Base-by-base conservation (phyloP, 495 filamentous ascomycete species). In the Polyplosphaeria fusca region DNA sequence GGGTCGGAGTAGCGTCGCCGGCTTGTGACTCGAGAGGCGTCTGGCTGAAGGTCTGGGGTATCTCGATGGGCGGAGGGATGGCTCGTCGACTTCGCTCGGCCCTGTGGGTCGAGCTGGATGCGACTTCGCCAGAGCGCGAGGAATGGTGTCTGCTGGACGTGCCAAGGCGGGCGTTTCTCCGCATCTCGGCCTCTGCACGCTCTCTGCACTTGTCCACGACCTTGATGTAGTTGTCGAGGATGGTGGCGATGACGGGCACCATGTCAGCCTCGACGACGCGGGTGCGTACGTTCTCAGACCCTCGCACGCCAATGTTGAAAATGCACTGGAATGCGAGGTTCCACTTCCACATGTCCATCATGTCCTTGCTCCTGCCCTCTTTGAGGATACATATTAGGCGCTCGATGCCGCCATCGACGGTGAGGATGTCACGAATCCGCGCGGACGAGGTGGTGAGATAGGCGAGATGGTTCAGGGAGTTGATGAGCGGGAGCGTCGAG, bases 331-430 rank as follows among this genome's bases (percentile, higher is more conserved):
- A 96, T 39, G 93, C 93, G 47, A 98, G 79, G 67, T 96, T 98
- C 93, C 93, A 98, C 76, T 97, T 97, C 94, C 93, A 98, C 87
- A 94, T 94, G 68, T 95, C 91, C 91, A 96, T 96, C 84, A 96
- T 83, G 70, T 97, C 91, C 76, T 90, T 90, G 68, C 88, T 95
- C 69, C 91, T 80, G 59, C 93, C 93, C 71, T 93, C 87, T 74
- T 98, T 98, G 67, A 98, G 82, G 69, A 98, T 96, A 79, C 89
- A 95, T 68, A 98, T 89, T 60, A 98, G 75, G 60, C 92, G 73
- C 78, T 98, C 93, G 66, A 97, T 89, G 43, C 93, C 93, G 71
- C 93, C 93, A 86, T 98, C 93, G 71, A 98, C 88, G 30, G 91
- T 96, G 46, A 98, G 82, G 56, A 98, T 98, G 68, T 98, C 93